phyloP scores from a whole-genome alignment of 495 filamentous ascomycete species.

The Lophiostoma macrostomum region DNA sequence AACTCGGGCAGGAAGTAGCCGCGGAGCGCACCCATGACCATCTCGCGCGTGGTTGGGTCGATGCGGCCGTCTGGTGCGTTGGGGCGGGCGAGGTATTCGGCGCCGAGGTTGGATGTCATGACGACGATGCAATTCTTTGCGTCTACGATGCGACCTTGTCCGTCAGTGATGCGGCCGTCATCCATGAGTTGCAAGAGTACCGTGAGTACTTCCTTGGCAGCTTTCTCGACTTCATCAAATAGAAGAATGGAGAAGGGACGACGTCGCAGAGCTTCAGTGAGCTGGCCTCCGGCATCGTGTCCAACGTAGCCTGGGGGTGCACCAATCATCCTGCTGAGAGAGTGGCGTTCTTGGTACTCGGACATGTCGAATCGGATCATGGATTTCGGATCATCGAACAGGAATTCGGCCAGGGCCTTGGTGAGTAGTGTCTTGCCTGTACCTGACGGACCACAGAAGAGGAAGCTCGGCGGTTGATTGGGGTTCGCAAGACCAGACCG shows the following conservation, averaged over 20 bases:
- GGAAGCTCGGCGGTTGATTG: conserved; percentile 93
- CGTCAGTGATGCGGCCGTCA: conserved; percentile 96
- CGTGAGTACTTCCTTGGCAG: conserved; percentile 94
- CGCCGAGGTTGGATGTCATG: conserved; percentile 96
- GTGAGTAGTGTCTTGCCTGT: conserved; percentile 97
- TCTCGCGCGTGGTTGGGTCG: conserved; percentile 77
- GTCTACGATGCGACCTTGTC: conserved; percentile 90
- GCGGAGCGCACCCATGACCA: conserved; percentile 84
- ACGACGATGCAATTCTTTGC: conserved; percentile 98
- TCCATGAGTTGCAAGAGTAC: conserved; percentile 98
- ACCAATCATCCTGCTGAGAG: conserved; percentile 94
- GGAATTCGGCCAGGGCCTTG: conserved; percentile 93
- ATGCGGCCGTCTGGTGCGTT: conserved; percentile 76
- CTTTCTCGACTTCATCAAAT: conserved; percentile 98
- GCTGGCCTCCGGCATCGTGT: conserved; percentile 91
- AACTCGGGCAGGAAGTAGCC: conserved; percentile 98
- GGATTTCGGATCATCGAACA: conserved; percentile 94
- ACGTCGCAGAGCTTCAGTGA: conserved; percentile 89
- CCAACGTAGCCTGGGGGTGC: conserved; percentile 96
- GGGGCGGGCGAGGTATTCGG: conserved; percentile 83
- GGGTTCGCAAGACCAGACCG: conserved; percentile 91
- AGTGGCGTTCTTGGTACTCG: conserved; percentile 97
- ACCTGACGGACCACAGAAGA: conserved; percentile 97
- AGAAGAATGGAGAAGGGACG: conserved; percentile 96
- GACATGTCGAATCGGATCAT: conserved; percentile 99